These are phyloP conservation scores for Neonectria faginata DNA, from an alignment of 2,329 filamentous ascomycete species.

Conservation along the genomic window DNA sequence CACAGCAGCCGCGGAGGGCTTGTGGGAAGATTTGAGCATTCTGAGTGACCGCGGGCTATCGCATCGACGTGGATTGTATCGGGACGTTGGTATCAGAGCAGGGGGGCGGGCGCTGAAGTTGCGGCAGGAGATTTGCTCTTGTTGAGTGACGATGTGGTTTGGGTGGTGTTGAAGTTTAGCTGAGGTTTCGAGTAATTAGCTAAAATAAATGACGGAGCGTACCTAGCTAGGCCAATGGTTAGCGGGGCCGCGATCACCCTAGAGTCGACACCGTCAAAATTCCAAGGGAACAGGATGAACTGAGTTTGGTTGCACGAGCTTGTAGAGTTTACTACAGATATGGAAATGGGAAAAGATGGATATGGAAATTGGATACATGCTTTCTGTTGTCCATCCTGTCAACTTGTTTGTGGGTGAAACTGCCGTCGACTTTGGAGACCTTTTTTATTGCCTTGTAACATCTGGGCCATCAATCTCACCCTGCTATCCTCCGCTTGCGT, in stretches of 20 bases:
- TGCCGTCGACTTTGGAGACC: background rate
- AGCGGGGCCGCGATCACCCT: conserved; percentile 26
- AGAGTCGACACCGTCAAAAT: background rate
- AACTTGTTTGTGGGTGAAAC: background rate
- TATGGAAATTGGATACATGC: background rate
- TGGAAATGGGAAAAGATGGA: background rate
- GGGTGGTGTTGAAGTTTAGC: conserved; percentile 16
- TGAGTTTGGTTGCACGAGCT: background rate
- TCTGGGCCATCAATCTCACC: background rate
- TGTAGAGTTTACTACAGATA: background rate
- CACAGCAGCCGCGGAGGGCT: conserved; percentile 60
- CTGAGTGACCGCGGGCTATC: conserved; percentile 26
- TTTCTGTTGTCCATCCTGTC: background rate
- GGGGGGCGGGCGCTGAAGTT: background rate
- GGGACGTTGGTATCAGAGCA: background rate
- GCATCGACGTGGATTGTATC: conserved; percentile 21
- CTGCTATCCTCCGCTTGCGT: background rate
- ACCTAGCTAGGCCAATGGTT: conserved; percentile 21
- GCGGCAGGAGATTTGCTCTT: conserved; percentile 12
- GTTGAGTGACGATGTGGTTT: conserved; percentile 9
- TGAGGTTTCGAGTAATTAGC: background rate
- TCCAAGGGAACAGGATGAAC: background rate
- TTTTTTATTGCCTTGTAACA: background rate
- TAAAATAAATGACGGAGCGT: conserved; percentile 30
- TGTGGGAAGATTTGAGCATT: conserved; percentile 85